These are phyloP conservation scores for Phytophthora tubulina DNA, from an alignment of 352 stramenopile species.

Conservation along the genomic window DNA sequence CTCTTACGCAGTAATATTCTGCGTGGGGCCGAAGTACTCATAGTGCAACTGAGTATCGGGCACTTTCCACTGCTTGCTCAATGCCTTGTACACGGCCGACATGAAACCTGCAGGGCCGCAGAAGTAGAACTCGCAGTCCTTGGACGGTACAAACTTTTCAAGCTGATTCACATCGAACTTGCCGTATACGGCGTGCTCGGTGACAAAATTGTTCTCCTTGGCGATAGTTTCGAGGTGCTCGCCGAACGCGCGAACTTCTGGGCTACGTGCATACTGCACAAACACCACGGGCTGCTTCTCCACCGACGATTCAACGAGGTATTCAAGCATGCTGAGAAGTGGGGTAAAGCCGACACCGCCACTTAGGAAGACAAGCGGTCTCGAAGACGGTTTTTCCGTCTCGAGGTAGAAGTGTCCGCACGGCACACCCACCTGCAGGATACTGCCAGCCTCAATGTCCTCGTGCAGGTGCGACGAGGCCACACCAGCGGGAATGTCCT, in stretches of 20 bases:
- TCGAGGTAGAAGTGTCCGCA: slow-evolving; percentile 66
- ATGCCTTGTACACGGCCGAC: slow-evolving; percentile 46
- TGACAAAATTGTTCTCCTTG: slow-evolving; percentile 47
- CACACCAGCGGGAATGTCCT: slow-evolving; percentile 45
- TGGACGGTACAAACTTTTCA: slow-evolving; percentile 43
- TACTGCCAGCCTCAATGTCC: slow-evolving; percentile 55
- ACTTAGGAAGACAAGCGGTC: slow-evolving; percentile 65
- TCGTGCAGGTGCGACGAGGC: slow-evolving; percentile 70
- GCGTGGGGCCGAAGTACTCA: slow-evolving; percentile 71
- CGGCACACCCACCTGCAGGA: slow-evolving; percentile 60
- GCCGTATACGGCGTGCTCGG: slow-evolving; percentile 44
- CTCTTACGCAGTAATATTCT: slow-evolving; percentile 44
- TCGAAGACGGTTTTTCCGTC: slow-evolving; percentile 31
- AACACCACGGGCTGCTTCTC: slow-evolving; percentile 52
- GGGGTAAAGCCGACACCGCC: slow-evolving; percentile 75
- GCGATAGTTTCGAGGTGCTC: slow-evolving; percentile 44
- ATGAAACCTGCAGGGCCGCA: slow-evolving; percentile 69
- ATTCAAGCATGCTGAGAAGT: slow-evolving; percentile 60
- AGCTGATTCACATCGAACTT: slow-evolving; percentile 45
- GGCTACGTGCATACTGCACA: slow-evolving; percentile 52
- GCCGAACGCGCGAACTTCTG: slow-evolving; percentile 48
- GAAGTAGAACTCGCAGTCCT: slow-evolving; percentile 66
- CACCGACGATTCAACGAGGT: slow-evolving; percentile 34
- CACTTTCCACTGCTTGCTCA: slow-evolving; percentile 47
- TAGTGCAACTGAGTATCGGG: slow-evolving; percentile 59